Base-by-base conservation (phyloP, 2,329 filamentous ascomycete genomes). In the Aureobasidium uvarum region DNA sequence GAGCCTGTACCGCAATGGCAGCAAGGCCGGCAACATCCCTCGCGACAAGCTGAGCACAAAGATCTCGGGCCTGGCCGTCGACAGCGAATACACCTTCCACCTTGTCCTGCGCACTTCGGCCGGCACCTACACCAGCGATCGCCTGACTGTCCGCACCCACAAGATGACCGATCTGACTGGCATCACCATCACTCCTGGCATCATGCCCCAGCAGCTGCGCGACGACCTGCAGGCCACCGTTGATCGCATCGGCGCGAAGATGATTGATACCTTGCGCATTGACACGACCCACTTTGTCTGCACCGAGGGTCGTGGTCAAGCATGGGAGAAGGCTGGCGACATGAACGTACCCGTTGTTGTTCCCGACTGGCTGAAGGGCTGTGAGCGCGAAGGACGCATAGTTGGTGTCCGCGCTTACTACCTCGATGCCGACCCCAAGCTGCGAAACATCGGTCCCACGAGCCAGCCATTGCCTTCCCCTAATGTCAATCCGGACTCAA, bases 271-370 rank as follows among this genome's bases (percentile, higher is more conserved):
- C 14, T 92, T 98, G 60, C 86, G 94, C 72, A 98, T 99, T 74
- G 95, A 99, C 76, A 99, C 95, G 0, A 99, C 95, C 18, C 95
- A 99, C 78, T 99, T 99, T 76, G 92, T 99, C 67, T 98, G 94
- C 69, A 96, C 92, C 11, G 95, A 99, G 76, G 93, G 93, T 36
- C 83, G 93, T 65, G 95, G 95, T 38, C 84, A 90, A 59, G 85
- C 89, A 14, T 99, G 95, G 95, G 95, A 99, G 79, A 96, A 95
- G 81, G 95, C 95, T 0, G 89, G 94, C 36, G 94, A 98, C 81
- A 96, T 93, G 86, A 99, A 98, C 77, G 96, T 99, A 64, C 95
- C 95, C 8, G 92, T 99, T 13, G 95, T 99, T 25, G 86, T 95
- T 45, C 95, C 95, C 23, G 95, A 99, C 77, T 99, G 95, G 95